Base-by-base conservation (phyloP, 208 protist genomes). In the Tritrichomonas foetus region DNA sequence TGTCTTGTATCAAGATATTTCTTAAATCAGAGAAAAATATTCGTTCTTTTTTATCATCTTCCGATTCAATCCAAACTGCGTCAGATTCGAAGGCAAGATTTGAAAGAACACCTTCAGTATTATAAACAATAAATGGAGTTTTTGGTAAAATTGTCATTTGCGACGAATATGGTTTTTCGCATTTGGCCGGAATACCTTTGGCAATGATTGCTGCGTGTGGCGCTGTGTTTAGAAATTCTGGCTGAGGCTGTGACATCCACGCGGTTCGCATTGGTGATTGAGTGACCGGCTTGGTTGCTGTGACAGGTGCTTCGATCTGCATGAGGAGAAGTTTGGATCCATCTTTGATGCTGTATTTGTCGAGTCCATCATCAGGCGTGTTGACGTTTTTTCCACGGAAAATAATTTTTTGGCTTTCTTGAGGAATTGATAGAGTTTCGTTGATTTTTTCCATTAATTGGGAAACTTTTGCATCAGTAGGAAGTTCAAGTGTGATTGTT, bases 91-190 rank as follows among this genome's bases (percentile, higher is more conserved):
- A 89, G 2, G 78, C 53, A 16, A 89, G 0, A n/a, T 44, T 61
- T 8, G 47, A 39, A 44, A 13, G 20, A 8, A 20, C 1, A 5
- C 78, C 78, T 61, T 89, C 78, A 53, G 78, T 89, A 39, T 89
- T 89, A 2, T 89, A 53, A 57, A 89, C 47, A 39, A 57, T 33
- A 47, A 89, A 89, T 55, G 78, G 78, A n/a, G 25, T 49, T 39
- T 89, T 89, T 57, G 78, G 78, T 33, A 89, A 50, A 89, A 89
- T 36, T 33, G 30, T n/a, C 25, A 47, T 89, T 57, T 89, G 25
- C 13, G 25, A 89, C 30, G 25, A 47, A 47, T 1, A 39, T 57
- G 78, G 44, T 61, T 44, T 30, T n/a, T 53, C 25, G 47, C 44
- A 89, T 36, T 49, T 49, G n/a, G 33, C 47, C 57, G 78, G 78